Evolutionary conservation across 2,329 filamentous ascomycete species (phyloP), one percentile per base, ranked within the genome.

Genomic region (Xylaria polymorpha): DNA sequence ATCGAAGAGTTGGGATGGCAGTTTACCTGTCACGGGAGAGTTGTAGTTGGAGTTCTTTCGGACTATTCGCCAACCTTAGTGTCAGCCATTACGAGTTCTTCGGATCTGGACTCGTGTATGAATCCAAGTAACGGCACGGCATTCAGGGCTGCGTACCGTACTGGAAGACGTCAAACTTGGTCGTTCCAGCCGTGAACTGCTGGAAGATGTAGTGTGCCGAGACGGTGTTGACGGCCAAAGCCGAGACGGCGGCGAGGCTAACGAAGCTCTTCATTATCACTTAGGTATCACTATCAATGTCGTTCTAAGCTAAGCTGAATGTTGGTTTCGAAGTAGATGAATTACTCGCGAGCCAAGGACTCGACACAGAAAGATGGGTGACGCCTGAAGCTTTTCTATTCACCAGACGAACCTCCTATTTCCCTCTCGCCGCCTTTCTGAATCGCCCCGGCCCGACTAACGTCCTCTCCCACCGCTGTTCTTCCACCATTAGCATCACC

Each of bases 31-130:
- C 20, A 85, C 83, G 6, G 83, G 83, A 7, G 81, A 84, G 79
- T 85, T 85, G 72, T 81, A 78, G 81, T 85, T 86, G 66, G 77
- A 81, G 78, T 85, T 85, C 69, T 81, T 77, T 57, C 84, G 80
- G 73, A 85, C 77, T 78, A 56, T 73, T 59, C 7, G 56, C 8
- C 14, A 35, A 67, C 37, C 70, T 65, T 53, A 7, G 12, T 35
- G n/a, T 59, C 48, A 50, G 50, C 12, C 37, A 55, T 43, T 14
- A 2, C 25, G 41, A 29, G 22, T 20, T 32, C 53, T 48, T 61
- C 0, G n/a, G 12, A 25, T 58, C 22, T 37, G 5, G 3, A 10
- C 20, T 20, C 4, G 6, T 51, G 35, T 29, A 7, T 32, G 12
- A 35, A 20, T 35, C 37, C 15, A 20, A 57, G 22, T 20, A 4